These are phyloP conservation scores for Vigna unguiculata DNA, from an alignment of 306 rosid genomes.

Conservation along the genomic window DNA sequence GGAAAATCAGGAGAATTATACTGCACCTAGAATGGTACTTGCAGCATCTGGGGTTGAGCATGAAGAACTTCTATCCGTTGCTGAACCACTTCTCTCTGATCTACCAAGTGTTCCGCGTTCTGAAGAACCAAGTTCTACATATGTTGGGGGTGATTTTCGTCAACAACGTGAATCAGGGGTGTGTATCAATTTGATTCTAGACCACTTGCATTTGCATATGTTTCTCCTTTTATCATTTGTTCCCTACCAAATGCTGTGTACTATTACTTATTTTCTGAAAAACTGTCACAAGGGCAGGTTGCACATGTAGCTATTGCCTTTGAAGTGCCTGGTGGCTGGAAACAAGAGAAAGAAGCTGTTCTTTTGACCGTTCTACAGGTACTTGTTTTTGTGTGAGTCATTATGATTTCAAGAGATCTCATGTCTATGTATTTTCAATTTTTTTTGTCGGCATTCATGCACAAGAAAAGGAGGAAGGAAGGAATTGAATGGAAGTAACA, in stretches of 20 bases:
- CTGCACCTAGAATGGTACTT: conserved; percentile 84
- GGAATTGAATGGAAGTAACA: conserved; percentile 19
- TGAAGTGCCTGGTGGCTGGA: conserved; percentile 95
- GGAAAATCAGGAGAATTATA: conserved; percentile 75
- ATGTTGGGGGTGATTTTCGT: conserved; percentile 87
- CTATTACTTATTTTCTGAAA: conserved; percentile 28
- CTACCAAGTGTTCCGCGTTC: conserved; percentile 58
- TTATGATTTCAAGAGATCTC: conserved; percentile 26
- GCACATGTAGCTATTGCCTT: conserved; percentile 85
- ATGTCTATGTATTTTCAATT: not conserved
- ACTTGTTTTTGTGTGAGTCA: conserved; percentile 32
- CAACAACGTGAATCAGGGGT: conserved; percentile 74
- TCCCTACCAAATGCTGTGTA: not conserved
- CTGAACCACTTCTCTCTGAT: conserved; percentile 85
- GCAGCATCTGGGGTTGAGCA: conserved; percentile 89
- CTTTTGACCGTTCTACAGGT: conserved; percentile 89
- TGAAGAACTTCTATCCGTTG: conserved; percentile 71
- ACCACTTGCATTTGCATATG: not conserved
- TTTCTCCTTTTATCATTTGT: not conserved
- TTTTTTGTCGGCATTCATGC: conserved; percentile 19
- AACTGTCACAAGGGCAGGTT: conserved; percentile 51
- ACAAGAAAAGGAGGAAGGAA: conserved; percentile 20
- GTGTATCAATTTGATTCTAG: conserved; percentile 35
- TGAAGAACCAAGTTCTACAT: conserved; percentile 65
- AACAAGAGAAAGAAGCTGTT: conserved; percentile 71